A percentile compares a stretch with the other conserved stretches of the same genome.
phyloP scores from a whole-genome alignment of 179 eudicot genomes.

The Carnegiea gigantea region DNA sequence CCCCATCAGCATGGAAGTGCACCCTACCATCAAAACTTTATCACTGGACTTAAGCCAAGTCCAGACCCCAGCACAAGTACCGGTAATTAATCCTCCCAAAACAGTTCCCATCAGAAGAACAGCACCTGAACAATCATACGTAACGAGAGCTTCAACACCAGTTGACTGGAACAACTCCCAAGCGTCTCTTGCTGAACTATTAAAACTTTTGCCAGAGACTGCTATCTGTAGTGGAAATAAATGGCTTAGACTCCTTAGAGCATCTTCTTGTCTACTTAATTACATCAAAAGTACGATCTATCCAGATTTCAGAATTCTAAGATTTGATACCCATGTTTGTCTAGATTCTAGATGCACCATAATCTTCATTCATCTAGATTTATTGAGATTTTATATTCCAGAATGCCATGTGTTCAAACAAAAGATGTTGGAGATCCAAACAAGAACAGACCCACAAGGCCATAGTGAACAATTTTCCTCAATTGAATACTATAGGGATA shows the following conservation, averaged over 20 bases:
- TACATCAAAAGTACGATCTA: background rate
- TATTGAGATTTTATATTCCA: background rate
- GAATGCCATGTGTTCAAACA: background rate
- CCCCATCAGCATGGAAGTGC: conserved; percentile 96
- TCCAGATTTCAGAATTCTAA: background rate
- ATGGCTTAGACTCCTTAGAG: background rate
- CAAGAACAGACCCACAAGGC: background rate
- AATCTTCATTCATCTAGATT: background rate
- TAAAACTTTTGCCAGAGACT: conserved; percentile 93
- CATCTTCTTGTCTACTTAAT: background rate
- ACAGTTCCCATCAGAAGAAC: conserved; percentile 86
- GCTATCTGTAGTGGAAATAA: conserved; percentile 57
- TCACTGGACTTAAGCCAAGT: conserved; percentile 68
- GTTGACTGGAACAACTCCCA: conserved; percentile 99
- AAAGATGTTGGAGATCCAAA: background rate
- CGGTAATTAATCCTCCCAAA: conserved; percentile 87
- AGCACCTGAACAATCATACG: conserved; percentile 97
- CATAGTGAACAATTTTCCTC: background rate
- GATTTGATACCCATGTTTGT: background rate
- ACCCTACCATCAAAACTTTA: conserved; percentile 72
- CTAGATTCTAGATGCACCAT: background rate
- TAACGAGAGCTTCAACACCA: conserved; percentile 92
- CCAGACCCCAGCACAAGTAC: conserved; percentile 94
- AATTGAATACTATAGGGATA: background rate
- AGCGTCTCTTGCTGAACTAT: conserved; percentile 95